A percentile compares a stretch with the other conserved stretches of the same genome.
phyloP scores from a whole-genome alignment of 495 filamentous ascomycete genomes.

The Daldinia caldariorum region DNA sequence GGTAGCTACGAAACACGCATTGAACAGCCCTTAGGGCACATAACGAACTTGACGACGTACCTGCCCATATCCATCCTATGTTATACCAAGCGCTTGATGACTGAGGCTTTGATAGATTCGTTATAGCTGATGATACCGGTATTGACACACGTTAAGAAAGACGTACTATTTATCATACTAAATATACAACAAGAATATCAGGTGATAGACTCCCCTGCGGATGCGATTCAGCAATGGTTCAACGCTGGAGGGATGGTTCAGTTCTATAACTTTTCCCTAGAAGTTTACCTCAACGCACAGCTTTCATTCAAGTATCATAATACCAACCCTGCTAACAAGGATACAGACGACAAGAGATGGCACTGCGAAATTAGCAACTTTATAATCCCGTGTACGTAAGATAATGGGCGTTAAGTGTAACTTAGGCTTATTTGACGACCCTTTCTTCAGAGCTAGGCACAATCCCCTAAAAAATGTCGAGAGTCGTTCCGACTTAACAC shows the following conservation, averaged over 20 bases:
- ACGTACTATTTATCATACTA: background rate
- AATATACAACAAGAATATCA: constrained; percentile 40
- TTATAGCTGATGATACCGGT: constrained; percentile 56
- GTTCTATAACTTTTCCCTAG: constrained; percentile 48
- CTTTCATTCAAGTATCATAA: background rate
- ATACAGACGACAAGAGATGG: constrained; percentile 50
- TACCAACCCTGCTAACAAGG: constrained; percentile 14
- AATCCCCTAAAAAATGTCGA: constrained; percentile 47
- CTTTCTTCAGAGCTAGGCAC: constrained; percentile 47
- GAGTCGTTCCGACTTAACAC: constrained; percentile 45
- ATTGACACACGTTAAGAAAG: background rate
- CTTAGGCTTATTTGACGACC: constrained; percentile 52
- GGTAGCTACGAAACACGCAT: background rate
- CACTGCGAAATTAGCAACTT: constrained; percentile 45
- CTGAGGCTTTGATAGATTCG: constrained; percentile 55
- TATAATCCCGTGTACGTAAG: constrained; percentile 50
- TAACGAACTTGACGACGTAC: constrained; percentile 54
- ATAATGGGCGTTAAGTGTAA: constrained; percentile 55
- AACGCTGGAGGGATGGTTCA: constrained; percentile 52
- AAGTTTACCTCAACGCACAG: constrained; percentile 45
- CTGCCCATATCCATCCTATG: constrained; percentile 49
- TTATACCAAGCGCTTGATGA: constrained; percentile 50
- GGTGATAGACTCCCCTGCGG: constrained; percentile 48
- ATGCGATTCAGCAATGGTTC: constrained; percentile 53
- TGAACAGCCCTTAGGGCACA: constrained; percentile 45